These are phyloP conservation scores for Ophiostoma ulmi DNA, from an alignment of 2,329 filamentous ascomycete species.

Conservation along the genomic window DNA sequence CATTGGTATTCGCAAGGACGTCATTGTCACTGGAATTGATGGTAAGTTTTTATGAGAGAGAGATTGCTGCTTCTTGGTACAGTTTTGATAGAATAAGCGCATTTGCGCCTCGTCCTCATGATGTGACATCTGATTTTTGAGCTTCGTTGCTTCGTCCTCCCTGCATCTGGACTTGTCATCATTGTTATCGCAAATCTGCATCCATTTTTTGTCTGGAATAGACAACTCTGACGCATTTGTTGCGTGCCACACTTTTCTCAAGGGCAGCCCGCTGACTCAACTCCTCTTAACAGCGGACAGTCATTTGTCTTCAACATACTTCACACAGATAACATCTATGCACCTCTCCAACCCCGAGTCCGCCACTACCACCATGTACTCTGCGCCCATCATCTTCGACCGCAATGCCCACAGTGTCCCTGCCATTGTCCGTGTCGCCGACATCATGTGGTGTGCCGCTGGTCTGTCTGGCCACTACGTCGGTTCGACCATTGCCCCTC, in stretches of 20 bases:
- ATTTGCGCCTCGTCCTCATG: not conserved
- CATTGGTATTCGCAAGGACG: slow-evolving; percentile 49
- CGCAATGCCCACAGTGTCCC: slow-evolving; percentile 66
- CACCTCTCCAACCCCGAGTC: slow-evolving; percentile 57
- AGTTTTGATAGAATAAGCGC: not conserved
- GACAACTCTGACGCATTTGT: not conserved
- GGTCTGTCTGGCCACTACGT: slow-evolving; percentile 64
- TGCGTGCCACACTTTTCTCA: not conserved
- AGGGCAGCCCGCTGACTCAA: not conserved
- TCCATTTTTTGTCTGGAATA: not conserved
- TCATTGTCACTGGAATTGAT: slow-evolving; percentile 67
- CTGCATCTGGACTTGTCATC: not conserved
- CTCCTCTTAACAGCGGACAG: slow-evolving; percentile 54
- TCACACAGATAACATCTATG: slow-evolving; percentile 58
- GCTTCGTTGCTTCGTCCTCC: not conserved
- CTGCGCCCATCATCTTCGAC: slow-evolving; percentile 68
- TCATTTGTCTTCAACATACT: slow-evolving; percentile 64
- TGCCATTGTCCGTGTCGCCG: slow-evolving; percentile 63
- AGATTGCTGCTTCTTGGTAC: not conserved
- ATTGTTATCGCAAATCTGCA: not conserved
- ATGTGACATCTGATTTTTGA: not conserved
- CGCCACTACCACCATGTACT: slow-evolving; percentile 59
- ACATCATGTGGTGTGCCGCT: slow-evolving; percentile 66
- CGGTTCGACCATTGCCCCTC: slow-evolving; percentile 60
- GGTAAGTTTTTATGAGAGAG: slow-evolving; percentile 44